These are phyloP conservation scores for Leucoagaricus sp. DNA, from an alignment of 1,284 basidiomycete species.

Conservation along the genomic window DNA sequence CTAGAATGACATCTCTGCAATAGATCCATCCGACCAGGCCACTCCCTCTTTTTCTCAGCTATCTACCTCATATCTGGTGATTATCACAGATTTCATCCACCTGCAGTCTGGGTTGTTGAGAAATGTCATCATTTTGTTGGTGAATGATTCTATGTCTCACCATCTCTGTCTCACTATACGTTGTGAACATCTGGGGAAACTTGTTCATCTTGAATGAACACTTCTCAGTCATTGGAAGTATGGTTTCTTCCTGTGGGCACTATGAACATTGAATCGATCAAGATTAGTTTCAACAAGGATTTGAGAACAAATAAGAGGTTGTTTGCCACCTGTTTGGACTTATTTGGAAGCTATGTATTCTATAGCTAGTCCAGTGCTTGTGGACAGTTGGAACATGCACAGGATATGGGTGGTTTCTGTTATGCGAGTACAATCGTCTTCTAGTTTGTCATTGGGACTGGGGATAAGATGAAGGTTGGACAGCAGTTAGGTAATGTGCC, in stretches of 20 bases:
- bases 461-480: slow-evolving; percentile 90
- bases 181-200: slow-evolving; percentile 90
- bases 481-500: slow-evolving; percentile 66
- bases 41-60: slow-evolving; percentile 90
- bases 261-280: slow-evolving; percentile 97
- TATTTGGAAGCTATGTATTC: slow-evolving; percentile 93
- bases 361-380: slow-evolving; percentile 77
- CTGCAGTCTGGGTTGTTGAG: slow-evolving; percentile 97
- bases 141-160: slow-evolving; percentile 97
- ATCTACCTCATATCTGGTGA: slow-evolving; percentile 99
- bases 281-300: slow-evolving; percentile 92
- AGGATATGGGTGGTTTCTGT: slow-evolving; percentile 98
- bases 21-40: slow-evolving; percentile 62
- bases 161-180: slow-evolving; percentile 95
- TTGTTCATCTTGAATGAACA: slow-evolving; percentile 96
- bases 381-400: slow-evolving; percentile 85
- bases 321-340: slow-evolving; percentile 81
- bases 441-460: slow-evolving; percentile 78
- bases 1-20: slow-evolving; percentile 42
- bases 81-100: slow-evolving; percentile 97
- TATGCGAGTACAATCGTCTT: slow-evolving; percentile 97
- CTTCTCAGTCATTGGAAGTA: slow-evolving; percentile 95
- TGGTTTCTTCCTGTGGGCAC: slow-evolving; percentile 99
- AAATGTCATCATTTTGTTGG: slow-evolving; percentile 94
- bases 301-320: slow-evolving; percentile 25